These are phyloP conservation scores for Phenoliferia sp. DNA, from an alignment of 1,284 basidiomycete genomes.

Conservation along the genomic window DNA sequence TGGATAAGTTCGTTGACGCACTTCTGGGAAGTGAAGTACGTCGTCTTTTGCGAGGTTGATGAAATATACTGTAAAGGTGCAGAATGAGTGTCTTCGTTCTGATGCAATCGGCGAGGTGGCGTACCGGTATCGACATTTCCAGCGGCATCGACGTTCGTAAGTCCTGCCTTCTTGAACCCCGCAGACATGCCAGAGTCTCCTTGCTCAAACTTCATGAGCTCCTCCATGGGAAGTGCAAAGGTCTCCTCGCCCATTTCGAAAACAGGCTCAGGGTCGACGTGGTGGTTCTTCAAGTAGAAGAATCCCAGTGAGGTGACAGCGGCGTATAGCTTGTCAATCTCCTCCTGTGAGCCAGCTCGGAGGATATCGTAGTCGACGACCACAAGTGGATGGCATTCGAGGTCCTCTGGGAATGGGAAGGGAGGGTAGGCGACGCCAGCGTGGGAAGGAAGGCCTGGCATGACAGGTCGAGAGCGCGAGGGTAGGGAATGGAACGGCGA, in stretches of 20 bases:
- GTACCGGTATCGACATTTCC: constrained; percentile 48
- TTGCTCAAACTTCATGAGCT: constrained; percentile 62
- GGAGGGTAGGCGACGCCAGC: constrained; percentile 5
- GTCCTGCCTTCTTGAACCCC: constrained; percentile 52
- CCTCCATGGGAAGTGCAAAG: constrained; percentile 56
- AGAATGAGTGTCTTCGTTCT: background rate
- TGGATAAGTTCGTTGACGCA: constrained; percentile 28
- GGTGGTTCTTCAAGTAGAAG: constrained; percentile 51
- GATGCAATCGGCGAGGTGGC: background rate
- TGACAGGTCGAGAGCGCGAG: background rate
- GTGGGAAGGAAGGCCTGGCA: background rate
- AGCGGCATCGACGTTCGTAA: constrained; percentile 59
- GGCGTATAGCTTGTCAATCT: constrained; percentile 26
- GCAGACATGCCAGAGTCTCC: constrained; percentile 59
- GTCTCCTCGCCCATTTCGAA: constrained; percentile 58
- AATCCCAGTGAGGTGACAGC: constrained; percentile 32
- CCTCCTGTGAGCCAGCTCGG: constrained; percentile 32
- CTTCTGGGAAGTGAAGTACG: constrained; percentile 22
- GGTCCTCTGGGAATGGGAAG: constrained; percentile 50
- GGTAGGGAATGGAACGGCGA: background rate
- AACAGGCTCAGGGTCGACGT: constrained; percentile 52
- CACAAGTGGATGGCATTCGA: constrained; percentile 52
- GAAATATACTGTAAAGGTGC: background rate
- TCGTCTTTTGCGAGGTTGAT: constrained; percentile 22
- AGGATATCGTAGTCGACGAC: constrained; percentile 53